Evolutionary conservation across 305 asterid species (phyloP), one percentile per base, ranked within the genome.

Genomic region (Fraxinus dipetala): DNA sequence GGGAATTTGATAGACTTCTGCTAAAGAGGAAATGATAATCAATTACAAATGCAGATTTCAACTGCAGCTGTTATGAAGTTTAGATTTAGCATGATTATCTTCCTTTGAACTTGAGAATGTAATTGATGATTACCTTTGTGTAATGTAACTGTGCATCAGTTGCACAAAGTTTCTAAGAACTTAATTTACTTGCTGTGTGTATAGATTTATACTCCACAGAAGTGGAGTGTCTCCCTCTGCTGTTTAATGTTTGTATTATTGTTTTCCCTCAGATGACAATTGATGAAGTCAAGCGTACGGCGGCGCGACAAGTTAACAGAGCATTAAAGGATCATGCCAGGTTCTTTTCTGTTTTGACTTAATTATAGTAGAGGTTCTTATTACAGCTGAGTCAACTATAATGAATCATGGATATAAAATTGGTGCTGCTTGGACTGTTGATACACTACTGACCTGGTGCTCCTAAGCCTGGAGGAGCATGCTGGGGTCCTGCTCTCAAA

Each of bases 211-310:
- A 65, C 20, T 34, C 14, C 20, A 85, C 75, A 79, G 67, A 28
- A 56, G 45, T 75, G 78, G 16, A 61, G 18, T 74, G 32, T 79
- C 31, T 45, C 51, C 79, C 79, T 22, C 51, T 84, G 54, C 65
- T 81, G 38, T 84, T 31, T 83, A 26, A 78, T 85, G 32, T 72
- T 76, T 82, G 59, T 81, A 32, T 85, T n/a, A 77, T 51, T 48
- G 22, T 73, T 76, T 80, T 6, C 76, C 84, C 73, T 56, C 87
- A 95, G 99, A 90, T 89, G 93, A 95, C 97, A 72, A 85, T 95
- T 77, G 98, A 95, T 88, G 99, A 94, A 89, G 97, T 95, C 84
- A 93, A 87, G 90, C 98, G 99, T 78, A 92, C 98, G 69, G 98
- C 99, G 75, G 90, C 95, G 79, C 89, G 90, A 79, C 93, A 92